Evolutionary conservation across 192 early-diverging fungal genomes (phyloP), one percentile per base, ranked within the genome.

Genomic region (Podila clonocystis): DNA sequence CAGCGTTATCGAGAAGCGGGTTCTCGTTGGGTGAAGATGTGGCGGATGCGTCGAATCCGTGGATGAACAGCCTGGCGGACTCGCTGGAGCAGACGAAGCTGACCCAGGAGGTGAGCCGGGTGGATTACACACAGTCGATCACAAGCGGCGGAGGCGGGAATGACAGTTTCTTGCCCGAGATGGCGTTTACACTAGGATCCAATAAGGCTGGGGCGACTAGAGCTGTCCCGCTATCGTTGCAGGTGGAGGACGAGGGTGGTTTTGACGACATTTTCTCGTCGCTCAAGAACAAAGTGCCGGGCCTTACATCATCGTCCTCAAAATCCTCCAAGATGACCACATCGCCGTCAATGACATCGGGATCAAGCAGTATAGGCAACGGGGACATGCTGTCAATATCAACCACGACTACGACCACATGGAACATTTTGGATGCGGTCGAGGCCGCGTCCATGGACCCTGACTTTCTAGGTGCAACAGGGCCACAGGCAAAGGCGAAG

Each of bases 21-120:
- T 80, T 80, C 57, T 80, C 77, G 22, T 33, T 80, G 6, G 77
- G 77, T 28, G 77, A 80, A 33, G 77, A 80, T 65, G 70, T 80
- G 1, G 63, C 71, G 6, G 77, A 80, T 50, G 66, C 58, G 50
- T 64, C 70, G 24, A 80, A 80, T 33, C 77, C 77, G 2, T 80
- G 77, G 77, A 73, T 68, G 70, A 80, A 80, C 31, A 45, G 65
- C 2, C 26, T 80, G 22, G 66, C 33, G 4, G 77, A 80, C 17
- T 80, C 77, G 2, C 9, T 73, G 48, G 66, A 73, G 5, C n/a
- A 58, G 15, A 64, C 76, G 50, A 72, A 62, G 13, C 28, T 72
- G 12, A 20, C 50, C 9, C 31, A 20, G 17, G 31, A 50, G 26
- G 12, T 5, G 61, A 63, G 52, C 5, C 38, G 29, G 15, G 62